A percentile compares a stretch with the other conserved stretches of the same genome.
These are phyloP conservation scores for Spergularia marina DNA, from an alignment of 148 eudicot genomes.

Conservation along the genomic window DNA sequence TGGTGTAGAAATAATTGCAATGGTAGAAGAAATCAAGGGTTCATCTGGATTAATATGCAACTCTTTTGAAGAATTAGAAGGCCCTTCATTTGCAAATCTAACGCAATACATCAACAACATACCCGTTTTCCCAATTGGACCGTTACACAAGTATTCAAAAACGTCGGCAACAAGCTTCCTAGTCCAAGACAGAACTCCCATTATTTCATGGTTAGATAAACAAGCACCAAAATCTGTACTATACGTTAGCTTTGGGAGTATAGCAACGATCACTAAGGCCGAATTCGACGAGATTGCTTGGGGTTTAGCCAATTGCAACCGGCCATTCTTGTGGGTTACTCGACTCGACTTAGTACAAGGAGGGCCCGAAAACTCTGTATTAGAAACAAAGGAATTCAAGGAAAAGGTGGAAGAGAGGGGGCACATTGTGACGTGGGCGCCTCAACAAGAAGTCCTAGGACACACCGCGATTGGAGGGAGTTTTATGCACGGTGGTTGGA, in stretches of 20 bases:
- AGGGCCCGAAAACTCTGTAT: slow-evolving; percentile 2
- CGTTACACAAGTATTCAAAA: slow-evolving; percentile 35
- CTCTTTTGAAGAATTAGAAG: slow-evolving; percentile 39
- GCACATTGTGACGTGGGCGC: slow-evolving; percentile 42
- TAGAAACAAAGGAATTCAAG: slow-evolving; percentile 7
- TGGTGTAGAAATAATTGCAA: slow-evolving; percentile 1
- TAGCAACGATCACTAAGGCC: slow-evolving; percentile 28
- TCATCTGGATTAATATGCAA: slow-evolving; percentile 35
- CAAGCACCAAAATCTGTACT: slow-evolving; percentile 38
- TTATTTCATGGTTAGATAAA: slow-evolving; percentile 35
- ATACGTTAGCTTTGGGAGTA: slow-evolving; percentile 48
- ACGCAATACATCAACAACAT: slow-evolving; percentile 1
- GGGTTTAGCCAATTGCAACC: slow-evolving; percentile 39
- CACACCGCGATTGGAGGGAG: slow-evolving; percentile 41
- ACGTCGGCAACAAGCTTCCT: slow-evolving; percentile 26
- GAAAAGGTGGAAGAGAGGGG: slow-evolving; percentile 23
- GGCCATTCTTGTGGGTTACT: slow-evolving; percentile 51
- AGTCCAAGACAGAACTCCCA: slow-evolving; percentile 27
- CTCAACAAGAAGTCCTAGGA: slow-evolving; percentile 42
- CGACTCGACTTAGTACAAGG: slow-evolving; percentile 31
- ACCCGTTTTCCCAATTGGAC: slow-evolving; percentile 37
- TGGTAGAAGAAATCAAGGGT: slow-evolving; percentile 30
- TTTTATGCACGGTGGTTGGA: slow-evolving; percentile 56
- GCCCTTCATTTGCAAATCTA: slow-evolving; percentile 20
- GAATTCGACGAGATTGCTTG: slow-evolving; percentile 37